Evolutionary conservation across 129 eudicot species (phyloP).

Genomic region (Arctium lappa): DNA sequence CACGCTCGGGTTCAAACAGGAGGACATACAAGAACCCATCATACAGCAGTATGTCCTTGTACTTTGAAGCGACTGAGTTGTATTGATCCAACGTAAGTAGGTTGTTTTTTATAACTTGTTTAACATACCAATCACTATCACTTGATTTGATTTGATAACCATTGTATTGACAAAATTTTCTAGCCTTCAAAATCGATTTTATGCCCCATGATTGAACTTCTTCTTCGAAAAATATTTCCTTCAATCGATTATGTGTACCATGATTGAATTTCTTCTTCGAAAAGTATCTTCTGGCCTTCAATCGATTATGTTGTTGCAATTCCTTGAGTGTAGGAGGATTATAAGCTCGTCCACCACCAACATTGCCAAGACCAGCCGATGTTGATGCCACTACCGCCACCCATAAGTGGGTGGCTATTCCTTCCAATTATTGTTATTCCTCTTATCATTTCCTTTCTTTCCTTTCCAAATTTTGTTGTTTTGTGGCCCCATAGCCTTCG

Average conservation of each 20-base stretch:
- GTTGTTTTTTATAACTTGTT: no score
- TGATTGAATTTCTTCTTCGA: conserved; percentile 53
- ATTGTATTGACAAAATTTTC: no score
- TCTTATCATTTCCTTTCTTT: conserved; percentile 35
- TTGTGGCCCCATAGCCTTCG: conserved; percentile 37
- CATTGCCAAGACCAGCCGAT: background rate
- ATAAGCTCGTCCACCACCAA: conserved; percentile 30
- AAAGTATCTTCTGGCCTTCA: conserved; percentile 54
- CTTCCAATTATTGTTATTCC: conserved; percentile 29
- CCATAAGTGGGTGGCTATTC: conserved; percentile 17
- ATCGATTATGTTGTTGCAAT: conserved; percentile 63
- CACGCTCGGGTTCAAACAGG: no score
- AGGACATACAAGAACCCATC: no score
- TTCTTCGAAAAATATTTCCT: no score
- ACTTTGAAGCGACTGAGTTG: no score
- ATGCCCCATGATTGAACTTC: no score
- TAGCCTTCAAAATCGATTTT: no score
- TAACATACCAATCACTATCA: no score
- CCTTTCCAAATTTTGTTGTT: conserved; percentile 61
- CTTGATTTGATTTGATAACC: no score
- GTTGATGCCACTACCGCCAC: conserved; percentile 12
- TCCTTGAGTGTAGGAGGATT: conserved; percentile 51
- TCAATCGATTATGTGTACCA: background rate
- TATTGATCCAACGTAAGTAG: no score
- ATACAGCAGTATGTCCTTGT: no score